phyloP scores from a whole-genome alignment of 148 eudicot species.

The Arctostaphylos glauca region DNA sequence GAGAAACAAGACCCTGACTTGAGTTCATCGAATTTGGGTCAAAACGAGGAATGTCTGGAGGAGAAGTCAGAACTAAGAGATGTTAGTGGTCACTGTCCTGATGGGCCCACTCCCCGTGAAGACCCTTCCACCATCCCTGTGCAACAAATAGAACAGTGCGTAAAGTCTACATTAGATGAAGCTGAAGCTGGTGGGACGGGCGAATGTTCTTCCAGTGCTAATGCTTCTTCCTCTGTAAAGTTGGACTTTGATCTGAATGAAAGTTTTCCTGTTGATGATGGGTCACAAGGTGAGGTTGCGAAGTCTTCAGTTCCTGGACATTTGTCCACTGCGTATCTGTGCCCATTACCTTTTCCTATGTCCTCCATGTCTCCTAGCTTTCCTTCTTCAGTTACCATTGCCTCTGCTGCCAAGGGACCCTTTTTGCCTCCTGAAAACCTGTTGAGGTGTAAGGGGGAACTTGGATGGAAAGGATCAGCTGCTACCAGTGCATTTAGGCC shows the following conservation, averaged over 20 bases:
- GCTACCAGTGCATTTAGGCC: conserved; percentile 97
- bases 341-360: conserved; percentile 27
- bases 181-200: conserved; percentile 13
- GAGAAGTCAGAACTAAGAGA: conserved; percentile 18
- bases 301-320: conserved; percentile 17
- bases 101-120: conserved; percentile 9
- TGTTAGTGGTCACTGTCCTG: conserved; percentile 1
- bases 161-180: conserved; percentile 13
- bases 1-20: conserved; percentile 12
- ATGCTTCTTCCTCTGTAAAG: conserved; percentile 19
- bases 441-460: conserved; percentile 55
- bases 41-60: conserved; percentile 2
- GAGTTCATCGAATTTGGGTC: conserved; percentile 12
- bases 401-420: conserved; percentile 75
- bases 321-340: conserved; percentile 7
- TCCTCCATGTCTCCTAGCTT: conserved; percentile 17
- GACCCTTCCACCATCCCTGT: conserved; percentile 14
- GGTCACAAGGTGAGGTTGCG: conserved; percentile 19
- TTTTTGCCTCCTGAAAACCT: conserved; percentile 67
- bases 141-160: conserved; percentile 14
- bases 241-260: conserved; percentile 41
- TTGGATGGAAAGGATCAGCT: conserved; percentile 93
- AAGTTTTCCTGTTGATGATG: conserved; percentile 34
- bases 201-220: not conserved
- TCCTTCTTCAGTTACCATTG: conserved; percentile 35